A percentile compares a stretch with the other conserved stretches of the same genome.
phyloP scores from a whole-genome alignment of 441 rosid genomes.

The Croton setiger region DNA sequence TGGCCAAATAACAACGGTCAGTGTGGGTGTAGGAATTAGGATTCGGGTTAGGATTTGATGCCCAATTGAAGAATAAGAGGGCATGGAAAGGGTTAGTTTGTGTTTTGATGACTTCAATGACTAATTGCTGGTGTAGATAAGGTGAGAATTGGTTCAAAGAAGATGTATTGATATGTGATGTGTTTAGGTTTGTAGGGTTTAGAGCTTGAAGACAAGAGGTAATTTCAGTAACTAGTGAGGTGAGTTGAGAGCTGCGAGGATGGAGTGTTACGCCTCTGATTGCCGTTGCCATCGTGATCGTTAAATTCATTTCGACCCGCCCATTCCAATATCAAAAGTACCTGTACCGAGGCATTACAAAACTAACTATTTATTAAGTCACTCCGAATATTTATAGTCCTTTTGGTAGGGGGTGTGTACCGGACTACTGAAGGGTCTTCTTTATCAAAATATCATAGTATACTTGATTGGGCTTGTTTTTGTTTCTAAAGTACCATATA shows the following conservation, averaged over 20 bases:
- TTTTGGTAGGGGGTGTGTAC: too few relatives aligned
- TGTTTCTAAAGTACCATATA: too few relatives aligned
- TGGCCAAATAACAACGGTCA: constrained; percentile 30
- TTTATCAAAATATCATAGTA: too few relatives aligned
- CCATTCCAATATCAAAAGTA: too few relatives aligned
- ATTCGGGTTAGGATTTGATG: constrained; percentile 33
- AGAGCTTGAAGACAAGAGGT: constrained; percentile 28
- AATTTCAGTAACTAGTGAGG: constrained; percentile 22
- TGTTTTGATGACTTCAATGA: constrained; percentile 26
- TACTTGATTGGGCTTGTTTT: too few relatives aligned
- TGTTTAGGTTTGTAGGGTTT: constrained; percentile 18
- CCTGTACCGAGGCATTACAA: too few relatives aligned
- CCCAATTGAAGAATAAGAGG: constrained; percentile 47
- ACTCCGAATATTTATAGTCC: too few relatives aligned
- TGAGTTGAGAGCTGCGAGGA: background rate
- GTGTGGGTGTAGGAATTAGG: constrained; percentile 30
- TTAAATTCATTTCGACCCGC: too few relatives aligned
- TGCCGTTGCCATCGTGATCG: background rate
- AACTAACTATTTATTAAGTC: too few relatives aligned
- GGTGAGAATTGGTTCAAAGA: constrained; percentile 30
- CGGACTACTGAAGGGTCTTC: too few relatives aligned
- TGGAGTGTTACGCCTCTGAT: background rate
- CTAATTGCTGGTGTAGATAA: constrained; percentile 18
- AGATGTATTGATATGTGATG: constrained; percentile 12
- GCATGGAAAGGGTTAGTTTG: constrained; percentile 35